Conservation (phyloP, 352 stramenopile genomes). For the Globisporangium apiculatum region DNA sequence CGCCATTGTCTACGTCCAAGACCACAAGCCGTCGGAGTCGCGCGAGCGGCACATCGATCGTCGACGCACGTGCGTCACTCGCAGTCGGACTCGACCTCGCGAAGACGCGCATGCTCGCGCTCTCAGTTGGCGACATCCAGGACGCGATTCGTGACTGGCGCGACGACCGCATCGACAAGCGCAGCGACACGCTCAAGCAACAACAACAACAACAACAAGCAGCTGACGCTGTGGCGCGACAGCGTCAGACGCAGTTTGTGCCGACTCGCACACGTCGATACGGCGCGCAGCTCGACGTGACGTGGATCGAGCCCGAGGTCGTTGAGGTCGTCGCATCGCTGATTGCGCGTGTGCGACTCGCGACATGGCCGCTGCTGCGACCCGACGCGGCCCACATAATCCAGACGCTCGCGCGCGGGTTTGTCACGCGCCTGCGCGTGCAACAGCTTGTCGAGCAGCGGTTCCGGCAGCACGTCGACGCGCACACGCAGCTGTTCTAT, state of each 20-base stretch:
- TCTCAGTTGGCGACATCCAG: slow-evolving; percentile 39
- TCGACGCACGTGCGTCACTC: slow-evolving; percentile 24
- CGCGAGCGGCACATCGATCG: not conserved
- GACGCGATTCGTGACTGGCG: slow-evolving; percentile 46
- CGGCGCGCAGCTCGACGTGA: slow-evolving; percentile 43
- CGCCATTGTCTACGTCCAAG: too few relatives aligned
- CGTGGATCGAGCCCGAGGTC: slow-evolving; percentile 54
- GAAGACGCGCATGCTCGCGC: slow-evolving; percentile 36
- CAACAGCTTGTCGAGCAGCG: slow-evolving; percentile 25
- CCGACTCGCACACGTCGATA: slow-evolving; percentile 40
- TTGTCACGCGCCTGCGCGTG: slow-evolving; percentile 29
- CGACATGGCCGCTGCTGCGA: slow-evolving; percentile 21
- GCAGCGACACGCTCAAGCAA: slow-evolving; percentile 14
- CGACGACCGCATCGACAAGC: slow-evolving; percentile 36
- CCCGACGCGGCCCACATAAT: slow-evolving; percentile 51
- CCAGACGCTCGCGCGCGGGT: slow-evolving; percentile 41
- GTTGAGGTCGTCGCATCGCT: slow-evolving; percentile 43
- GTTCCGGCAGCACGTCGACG: slow-evolving; percentile 34
- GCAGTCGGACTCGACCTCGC: slow-evolving; percentile 43
- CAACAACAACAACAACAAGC: not conserved
- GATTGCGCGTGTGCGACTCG: slow-evolving; percentile 23
- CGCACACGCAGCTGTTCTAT: slow-evolving; percentile 44
- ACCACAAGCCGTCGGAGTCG: too few relatives aligned
- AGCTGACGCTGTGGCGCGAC: slow-evolving; percentile 4
- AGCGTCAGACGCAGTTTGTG: slow-evolving; percentile 19